These are phyloP conservation scores for Pneumocystis jirovecii DNA, from an alignment of 1,139 yeast species.

Conservation along the genomic window DNA sequence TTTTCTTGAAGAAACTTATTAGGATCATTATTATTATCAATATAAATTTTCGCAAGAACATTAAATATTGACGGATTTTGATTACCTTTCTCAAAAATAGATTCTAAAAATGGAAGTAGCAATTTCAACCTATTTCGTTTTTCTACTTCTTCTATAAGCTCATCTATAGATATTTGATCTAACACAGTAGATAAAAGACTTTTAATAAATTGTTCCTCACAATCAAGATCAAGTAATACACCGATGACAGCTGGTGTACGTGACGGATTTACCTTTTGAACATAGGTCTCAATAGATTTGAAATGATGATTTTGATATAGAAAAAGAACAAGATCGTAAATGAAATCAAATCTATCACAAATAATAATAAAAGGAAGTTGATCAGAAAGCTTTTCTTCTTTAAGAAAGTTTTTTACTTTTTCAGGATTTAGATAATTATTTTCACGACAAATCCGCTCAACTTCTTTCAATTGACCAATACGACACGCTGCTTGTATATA, in stretches of 20 bases:
- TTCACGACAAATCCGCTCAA: constrained; percentile 89
- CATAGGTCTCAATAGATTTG: constrained; percentile 93
- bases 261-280: constrained; percentile 90
- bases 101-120: constrained; percentile 81
- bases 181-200: constrained; percentile 67
- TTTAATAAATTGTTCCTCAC: constrained; percentile 82
- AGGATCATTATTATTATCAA: constrained; percentile 93
- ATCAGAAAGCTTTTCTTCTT: constrained; percentile 85
- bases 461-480: constrained; percentile 80
- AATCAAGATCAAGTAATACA: constrained; percentile 88
- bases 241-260: constrained; percentile 95
- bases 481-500: constrained; percentile 89
- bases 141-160: constrained; percentile 85
- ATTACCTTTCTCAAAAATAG: constrained; percentile 73
- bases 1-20: constrained; percentile 92
- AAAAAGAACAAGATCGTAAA: constrained; percentile 84
- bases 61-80: constrained; percentile 86
- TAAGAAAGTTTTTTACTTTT: constrained; percentile 89
- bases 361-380: constrained; percentile 94
- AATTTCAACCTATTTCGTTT: constrained; percentile 87
- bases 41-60: constrained; percentile 92
- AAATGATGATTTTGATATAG: constrained; percentile 89
- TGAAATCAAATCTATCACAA: constrained; percentile 81
- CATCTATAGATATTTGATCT: constrained; percentile 87
- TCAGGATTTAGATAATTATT: constrained; percentile 92